phyloP scores from a whole-genome alignment of 2,329 filamentous ascomycete species.

The Beauveria bassiana region DNA sequence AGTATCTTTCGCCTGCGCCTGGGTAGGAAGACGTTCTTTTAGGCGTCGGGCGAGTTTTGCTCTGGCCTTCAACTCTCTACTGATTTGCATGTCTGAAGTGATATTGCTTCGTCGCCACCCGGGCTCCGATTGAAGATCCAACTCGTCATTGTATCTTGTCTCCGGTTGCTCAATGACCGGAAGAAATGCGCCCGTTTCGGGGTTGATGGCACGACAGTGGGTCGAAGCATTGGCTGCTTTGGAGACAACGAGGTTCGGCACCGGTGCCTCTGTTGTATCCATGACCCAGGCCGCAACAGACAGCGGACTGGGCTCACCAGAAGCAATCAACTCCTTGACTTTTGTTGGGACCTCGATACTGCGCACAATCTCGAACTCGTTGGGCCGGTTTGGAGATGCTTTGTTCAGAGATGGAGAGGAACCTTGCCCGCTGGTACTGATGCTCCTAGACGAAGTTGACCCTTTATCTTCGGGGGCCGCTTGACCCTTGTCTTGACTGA shows the following conservation, averaged over 20 bases:
- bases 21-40: neutral
- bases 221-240: neutral
- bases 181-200: slow-evolving; percentile 3
- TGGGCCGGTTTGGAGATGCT: neutral
- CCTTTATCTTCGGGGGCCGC: neutral
- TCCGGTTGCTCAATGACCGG: neutral
- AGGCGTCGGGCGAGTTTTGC: slow-evolving; percentile 13
- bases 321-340: neutral
- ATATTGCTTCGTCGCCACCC: slow-evolving; percentile 23
- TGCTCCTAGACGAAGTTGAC: neutral
- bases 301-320: neutral
- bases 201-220: neutral
- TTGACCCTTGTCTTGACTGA: neutral
- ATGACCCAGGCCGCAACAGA: neutral
- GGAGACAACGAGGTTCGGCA: neutral
- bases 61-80: slow-evolving; percentile 18
- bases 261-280: neutral
- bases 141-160: neutral
- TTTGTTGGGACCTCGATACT: neutral
- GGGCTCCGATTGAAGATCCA: slow-evolving; percentile 8
- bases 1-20: neutral
- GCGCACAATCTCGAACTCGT: neutral
- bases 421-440: neutral
- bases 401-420: neutral
- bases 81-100: slow-evolving; percentile 21